A percentile compares a stretch with the other conserved stretches of the same genome.
Conservation (phyloP, 768 basidiomycete species). For the Amanita molliuscula region DNA sequence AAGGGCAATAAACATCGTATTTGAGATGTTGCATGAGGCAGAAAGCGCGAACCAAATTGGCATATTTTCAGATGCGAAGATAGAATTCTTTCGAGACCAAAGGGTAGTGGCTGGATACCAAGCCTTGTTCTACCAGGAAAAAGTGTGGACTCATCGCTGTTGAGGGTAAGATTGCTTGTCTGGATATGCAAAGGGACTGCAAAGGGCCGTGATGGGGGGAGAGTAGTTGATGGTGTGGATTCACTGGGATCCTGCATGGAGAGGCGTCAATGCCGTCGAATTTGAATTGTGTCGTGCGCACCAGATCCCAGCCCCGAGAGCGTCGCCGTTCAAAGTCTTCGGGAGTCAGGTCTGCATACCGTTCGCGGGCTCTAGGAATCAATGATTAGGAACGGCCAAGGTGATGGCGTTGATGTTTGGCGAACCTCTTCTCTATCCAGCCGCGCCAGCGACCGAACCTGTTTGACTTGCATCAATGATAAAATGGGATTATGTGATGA, state of each 20-base stretch:
- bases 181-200: conserved; percentile 29
- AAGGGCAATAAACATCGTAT: conserved; percentile 73
- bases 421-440: conserved; percentile 83
- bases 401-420: conserved; percentile 21
- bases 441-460: conserved; percentile 82
- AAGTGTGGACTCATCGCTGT: conserved; percentile 17
- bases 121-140: conserved; percentile 16
- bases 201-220: conserved; percentile 9
- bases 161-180: conserved; percentile 28
- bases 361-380: conserved; percentile 68
- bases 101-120: conserved; percentile 28
- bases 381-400: conserved; percentile 72
- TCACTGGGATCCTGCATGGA: not conserved
- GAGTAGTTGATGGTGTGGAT: conserved; percentile 8
- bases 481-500: not conserved
- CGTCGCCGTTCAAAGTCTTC: conserved; percentile 48
- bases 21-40: conserved; percentile 67
- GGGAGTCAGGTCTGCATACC: conserved; percentile 56
- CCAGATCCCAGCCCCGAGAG: conserved; percentile 54
- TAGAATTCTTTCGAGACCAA: conserved; percentile 37
- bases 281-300: not conserved
- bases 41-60: conserved; percentile 77
- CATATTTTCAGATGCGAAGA: conserved; percentile 62
- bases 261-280: not conserved
- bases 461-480: not conserved